Base-by-base conservation (phyloP, 495 filamentous ascomycete species). In the Aspergillus taichungensis region DNA sequence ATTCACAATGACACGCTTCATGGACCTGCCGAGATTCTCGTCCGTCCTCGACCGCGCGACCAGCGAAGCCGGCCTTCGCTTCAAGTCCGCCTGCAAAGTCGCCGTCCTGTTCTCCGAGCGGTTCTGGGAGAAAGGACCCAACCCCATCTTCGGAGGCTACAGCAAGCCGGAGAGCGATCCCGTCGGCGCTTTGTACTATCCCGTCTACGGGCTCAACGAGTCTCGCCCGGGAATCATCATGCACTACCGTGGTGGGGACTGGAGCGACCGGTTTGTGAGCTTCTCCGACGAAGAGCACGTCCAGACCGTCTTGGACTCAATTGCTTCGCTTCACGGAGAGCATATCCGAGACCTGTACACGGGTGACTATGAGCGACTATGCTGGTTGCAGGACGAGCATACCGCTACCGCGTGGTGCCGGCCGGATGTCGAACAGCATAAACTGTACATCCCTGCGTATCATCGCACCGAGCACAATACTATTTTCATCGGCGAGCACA, bases 401-500 rank as follows among this genome's bases (percentile, higher is more conserved):
- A 64, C 68, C 35, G 68, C 64, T 6, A 74, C 63, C 6, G 54
- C 64, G 24, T 83, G 79, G 80, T 72, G 72, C 7, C 47, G 53
- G 6, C 80, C 80, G 2, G 53, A 54, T n/a, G 51, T 75, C 0
- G 77, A 77, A 0, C 73, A 81, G 64, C 79, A 84, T 47, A 57
- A 75, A 63, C 44, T 84, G 34, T 84, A 82, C 60, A 66, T 84
- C 32, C 82, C 82, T 0, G 75, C 80, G 51, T 84, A 78, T 50
- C 83, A 78, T 47, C 67, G 79, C 55, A 84, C 79, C 0, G 77
- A 83, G 51, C 72, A 76, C 45, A 73, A 74, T 53, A 76, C 78
- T 45, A 75, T 84, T 30, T 84, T 84, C 43, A 63, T 84, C 1
- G 81, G 81, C 8, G 80, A 85, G 64, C 80, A 84, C 54, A 84